These are phyloP conservation scores for Neocallimastix lanati DNA, from an alignment of 192 early-diverging fungal genomes.

Conservation along the genomic window DNA sequence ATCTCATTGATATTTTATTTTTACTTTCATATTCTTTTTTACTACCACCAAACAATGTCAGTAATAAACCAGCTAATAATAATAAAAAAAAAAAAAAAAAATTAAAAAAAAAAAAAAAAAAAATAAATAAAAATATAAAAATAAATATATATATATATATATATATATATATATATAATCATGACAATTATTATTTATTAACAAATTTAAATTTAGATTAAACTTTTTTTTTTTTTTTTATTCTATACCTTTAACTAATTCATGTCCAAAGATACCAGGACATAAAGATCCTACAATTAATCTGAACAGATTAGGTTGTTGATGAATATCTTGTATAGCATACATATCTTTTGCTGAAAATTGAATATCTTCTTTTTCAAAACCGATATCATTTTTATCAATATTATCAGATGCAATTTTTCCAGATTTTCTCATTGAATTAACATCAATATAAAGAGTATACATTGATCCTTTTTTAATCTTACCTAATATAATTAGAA, in stretches of 20 bases:
- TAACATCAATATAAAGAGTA: constrained; percentile 50
- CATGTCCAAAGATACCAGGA: constrained; percentile 64
- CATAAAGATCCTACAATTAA: constrained; percentile 63
- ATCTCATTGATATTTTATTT: constrained; percentile 29
- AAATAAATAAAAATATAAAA: too few relatives aligned
- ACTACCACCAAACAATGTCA: constrained; percentile 55
- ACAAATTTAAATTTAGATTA: too few relatives aligned
- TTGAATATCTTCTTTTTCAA: constrained; percentile 44
- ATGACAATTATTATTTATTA: too few relatives aligned
- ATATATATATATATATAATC: too few relatives aligned
- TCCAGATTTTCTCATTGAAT: constrained; percentile 40
- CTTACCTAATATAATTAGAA: too few relatives aligned
- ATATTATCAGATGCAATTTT: constrained; percentile 12
- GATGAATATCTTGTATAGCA: constrained; percentile 44
- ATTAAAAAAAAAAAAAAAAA: too few relatives aligned
- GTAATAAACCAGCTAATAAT: constrained; percentile 57
- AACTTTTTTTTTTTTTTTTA: neutral
- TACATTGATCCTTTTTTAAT: constrained; percentile 43
- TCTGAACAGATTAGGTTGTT: constrained; percentile 39
- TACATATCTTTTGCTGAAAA: constrained; percentile 53
- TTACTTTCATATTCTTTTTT: constrained; percentile 11
- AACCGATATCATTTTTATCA: constrained; percentile 10
- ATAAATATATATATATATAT: too few relatives aligned
- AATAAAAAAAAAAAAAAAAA: too few relatives aligned
- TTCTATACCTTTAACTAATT: constrained; percentile 42